Conservation (phyloP, 2,329 filamentous ascomycete species). For the Ophiostoma montium region DNA sequence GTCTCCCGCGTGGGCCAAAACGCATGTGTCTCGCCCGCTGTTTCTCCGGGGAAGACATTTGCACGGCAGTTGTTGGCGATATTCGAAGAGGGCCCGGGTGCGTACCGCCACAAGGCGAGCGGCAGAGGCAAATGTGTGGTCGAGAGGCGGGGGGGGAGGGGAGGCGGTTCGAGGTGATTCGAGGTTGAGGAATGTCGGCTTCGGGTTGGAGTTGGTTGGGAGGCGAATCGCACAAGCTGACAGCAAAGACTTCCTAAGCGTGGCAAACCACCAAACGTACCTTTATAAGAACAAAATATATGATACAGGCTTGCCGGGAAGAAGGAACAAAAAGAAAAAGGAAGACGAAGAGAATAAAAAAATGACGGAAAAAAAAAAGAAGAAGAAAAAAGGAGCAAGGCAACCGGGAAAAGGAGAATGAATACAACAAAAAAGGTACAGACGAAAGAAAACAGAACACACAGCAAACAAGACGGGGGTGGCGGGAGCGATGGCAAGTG, state of each 20-base stretch:
- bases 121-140: neutral
- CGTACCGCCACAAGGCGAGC: neutral
- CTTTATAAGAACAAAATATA: conserved; percentile 14
- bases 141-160: too few species aligned
- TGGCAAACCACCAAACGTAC: conserved; percentile 3
- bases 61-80: neutral
- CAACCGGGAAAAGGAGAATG: neutral
- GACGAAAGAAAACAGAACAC: neutral
- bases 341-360: neutral
- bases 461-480: neutral
- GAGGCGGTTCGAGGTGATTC: too few species aligned
- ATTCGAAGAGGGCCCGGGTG: neutral
- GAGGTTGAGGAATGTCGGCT: neutral
- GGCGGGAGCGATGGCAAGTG: neutral
- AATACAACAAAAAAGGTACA: neutral
- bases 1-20: neutral
- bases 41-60: neutral
- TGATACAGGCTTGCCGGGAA: conserved; percentile 12
- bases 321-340: neutral
- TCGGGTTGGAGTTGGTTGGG: neutral
- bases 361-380: neutral
- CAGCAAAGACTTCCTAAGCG: neutral
- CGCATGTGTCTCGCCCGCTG: neutral
- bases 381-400: neutral
- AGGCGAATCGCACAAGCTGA: neutral